Conservation (phyloP, 352 stramenopile species). For the Phytophthora europaea region DNA sequence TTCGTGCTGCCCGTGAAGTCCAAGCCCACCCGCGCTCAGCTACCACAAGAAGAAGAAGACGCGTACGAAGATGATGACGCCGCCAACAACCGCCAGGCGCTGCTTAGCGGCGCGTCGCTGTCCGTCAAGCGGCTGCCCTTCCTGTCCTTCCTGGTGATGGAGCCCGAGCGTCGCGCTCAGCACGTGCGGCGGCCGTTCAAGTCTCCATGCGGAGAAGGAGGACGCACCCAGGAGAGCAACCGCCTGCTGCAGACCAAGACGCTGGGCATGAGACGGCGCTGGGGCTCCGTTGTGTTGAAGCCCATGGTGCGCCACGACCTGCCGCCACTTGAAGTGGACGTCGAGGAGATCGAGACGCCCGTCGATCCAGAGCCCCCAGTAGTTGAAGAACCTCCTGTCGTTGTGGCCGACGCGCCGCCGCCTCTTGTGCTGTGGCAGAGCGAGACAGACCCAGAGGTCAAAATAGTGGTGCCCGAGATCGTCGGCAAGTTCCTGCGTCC, state of each 20-base stretch:
- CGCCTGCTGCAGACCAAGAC: constrained; percentile 85
- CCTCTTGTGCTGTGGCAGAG: constrained; percentile 88
- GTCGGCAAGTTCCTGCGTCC: constrained; percentile 96
- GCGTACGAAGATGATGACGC: constrained; percentile 50
- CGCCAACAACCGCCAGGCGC: constrained; percentile 56
- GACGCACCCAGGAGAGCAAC: constrained; percentile 80
- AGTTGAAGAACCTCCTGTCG: constrained; percentile 33
- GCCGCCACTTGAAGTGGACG: constrained; percentile 67
- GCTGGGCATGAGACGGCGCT: constrained; percentile 81
- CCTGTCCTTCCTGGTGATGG: constrained; percentile 83
- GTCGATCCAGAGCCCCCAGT: constrained; percentile 34
- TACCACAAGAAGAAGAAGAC: constrained; percentile 30
- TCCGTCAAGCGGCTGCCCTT: constrained; percentile 84
- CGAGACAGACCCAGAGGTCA: constrained; percentile 64
- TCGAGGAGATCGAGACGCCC: constrained; percentile 63
- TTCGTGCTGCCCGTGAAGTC: constrained; percentile 81
- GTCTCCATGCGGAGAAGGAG: constrained; percentile 68
- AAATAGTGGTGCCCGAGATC: constrained; percentile 90
- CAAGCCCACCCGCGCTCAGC: constrained; percentile 5
- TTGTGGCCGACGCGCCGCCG: constrained; percentile 48
- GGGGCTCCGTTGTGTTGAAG: constrained; percentile 54
- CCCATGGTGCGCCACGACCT: constrained; percentile 76
- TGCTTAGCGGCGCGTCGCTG: constrained; percentile 62
- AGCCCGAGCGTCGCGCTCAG: constrained; percentile 62
- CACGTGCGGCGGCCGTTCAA: constrained; percentile 80